Evolutionary conservation across 345 rosid genomes (phyloP), one percentile per base, ranked within the genome.

Genomic region (Chamaenerion angustifolium): DNA sequence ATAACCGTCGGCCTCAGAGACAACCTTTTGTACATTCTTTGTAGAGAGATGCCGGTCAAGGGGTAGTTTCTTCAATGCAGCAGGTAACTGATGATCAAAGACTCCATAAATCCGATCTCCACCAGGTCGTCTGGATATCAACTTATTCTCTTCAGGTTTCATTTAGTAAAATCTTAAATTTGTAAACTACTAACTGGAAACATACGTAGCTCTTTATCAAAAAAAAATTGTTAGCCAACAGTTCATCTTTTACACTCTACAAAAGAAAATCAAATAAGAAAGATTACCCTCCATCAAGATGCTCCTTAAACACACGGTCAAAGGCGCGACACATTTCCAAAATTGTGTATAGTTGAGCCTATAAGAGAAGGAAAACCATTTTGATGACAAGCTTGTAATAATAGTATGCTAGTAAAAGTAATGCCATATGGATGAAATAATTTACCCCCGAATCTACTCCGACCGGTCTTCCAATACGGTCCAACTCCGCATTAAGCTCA

Each of bases 1-100:
- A 74, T 92, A 92, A 70, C 98, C 98, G 77, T 92, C 98, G 51
- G 98, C 98, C 72, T 92, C 84, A 49, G 96, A 84, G 48, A 92
- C 98, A 56, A 92, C 90, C 68, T 79, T 92, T 66, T 84, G 95
- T 51, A 92, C 98, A 80, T 88, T 92, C 77, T 79, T 92, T 45
- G 76, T 57, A 40, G 96, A 87, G 60, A 92, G 88, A 70, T 92
- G 96, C 16, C 90, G 86, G 56, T 92, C 98, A 65, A 92, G 80
- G 4, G 98, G 98, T 54, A 92, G 93, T 72, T 92, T 92, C 71
- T 92, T 92, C n/a, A 92, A 68, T 66, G 95, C 96, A 68, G 98
- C 98, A 31, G 98, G 98, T 47, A 88, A 74, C 54, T 92, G 96
- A 71, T 92, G 85, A 57, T 92, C 96, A 59, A 92, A 92, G 62